Conservation (phyloP, 169 alveolate species). For the Amoebophrya sp. region DNA sequence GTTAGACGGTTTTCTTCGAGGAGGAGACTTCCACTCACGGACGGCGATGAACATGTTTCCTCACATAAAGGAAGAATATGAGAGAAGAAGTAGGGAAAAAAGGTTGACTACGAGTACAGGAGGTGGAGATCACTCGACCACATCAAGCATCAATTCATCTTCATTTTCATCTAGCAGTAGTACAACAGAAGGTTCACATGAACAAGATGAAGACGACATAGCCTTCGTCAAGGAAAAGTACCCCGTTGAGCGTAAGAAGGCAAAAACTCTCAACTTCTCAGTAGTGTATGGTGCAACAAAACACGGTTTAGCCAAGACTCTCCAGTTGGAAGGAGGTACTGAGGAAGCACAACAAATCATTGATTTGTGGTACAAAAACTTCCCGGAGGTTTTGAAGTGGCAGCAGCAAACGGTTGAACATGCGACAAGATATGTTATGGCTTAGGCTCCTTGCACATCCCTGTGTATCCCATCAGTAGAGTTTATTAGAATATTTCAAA, state of each 20-base stretch:
- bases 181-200: background rate
- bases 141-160: background rate
- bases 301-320: background rate
- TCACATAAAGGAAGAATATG: conserved; percentile 28
- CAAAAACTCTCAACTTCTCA: background rate
- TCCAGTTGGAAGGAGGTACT: background rate
- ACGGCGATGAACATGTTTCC: conserved; percentile 68
- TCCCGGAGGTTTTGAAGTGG: background rate
- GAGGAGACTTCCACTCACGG: conserved; percentile 76
- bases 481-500: too few species aligned
- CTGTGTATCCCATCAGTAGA: too few species aligned
- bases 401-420: background rate
- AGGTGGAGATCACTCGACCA: background rate
- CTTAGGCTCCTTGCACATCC: too few species aligned
- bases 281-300: background rate
- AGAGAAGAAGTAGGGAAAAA: too few species aligned
- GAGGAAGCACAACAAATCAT: background rate
- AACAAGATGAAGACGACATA: background rate
- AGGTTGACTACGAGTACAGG: background rate
- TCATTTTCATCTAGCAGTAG: too few species aligned
- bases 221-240: background rate
- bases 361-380: background rate
- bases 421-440: too few species aligned
- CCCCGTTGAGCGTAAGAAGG: background rate
- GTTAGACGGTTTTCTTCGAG: conserved; percentile 64